These are phyloP conservation scores for Scedosporium apiospermum DNA, from an alignment of 2,329 filamentous ascomycete species.

Conservation along the genomic window DNA sequence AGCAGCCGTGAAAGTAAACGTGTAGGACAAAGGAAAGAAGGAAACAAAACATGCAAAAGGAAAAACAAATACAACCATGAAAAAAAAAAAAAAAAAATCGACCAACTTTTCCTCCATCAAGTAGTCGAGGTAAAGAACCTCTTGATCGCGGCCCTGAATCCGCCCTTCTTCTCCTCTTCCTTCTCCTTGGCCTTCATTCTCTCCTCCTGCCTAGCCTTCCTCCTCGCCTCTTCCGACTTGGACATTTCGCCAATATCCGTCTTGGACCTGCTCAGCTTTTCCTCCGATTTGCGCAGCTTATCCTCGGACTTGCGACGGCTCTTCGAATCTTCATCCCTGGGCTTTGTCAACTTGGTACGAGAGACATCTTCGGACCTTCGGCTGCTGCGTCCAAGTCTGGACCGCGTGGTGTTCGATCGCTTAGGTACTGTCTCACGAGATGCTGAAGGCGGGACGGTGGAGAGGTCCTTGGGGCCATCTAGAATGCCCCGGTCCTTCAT, in stretches of 20 bases:
- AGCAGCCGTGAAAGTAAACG: neutral
- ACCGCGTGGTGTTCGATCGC: constrained; percentile 5
- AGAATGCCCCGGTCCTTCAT: constrained; percentile 2
- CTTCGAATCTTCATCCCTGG: neutral
- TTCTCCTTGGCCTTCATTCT: constrained; percentile 10
- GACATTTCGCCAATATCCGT: constrained; percentile 2
- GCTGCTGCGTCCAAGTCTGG: neutral
- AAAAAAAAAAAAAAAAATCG: too few relatives aligned
- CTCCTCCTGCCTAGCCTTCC: constrained; percentile 9
- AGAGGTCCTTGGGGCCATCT: constrained; percentile 1
- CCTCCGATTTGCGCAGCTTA: neutral
- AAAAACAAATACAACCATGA: neutral
- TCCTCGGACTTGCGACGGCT: constrained; percentile 1
- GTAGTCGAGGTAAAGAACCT: constrained; percentile 6
- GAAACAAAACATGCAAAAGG: constrained; percentile 4
- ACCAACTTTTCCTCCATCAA: constrained; percentile 6
- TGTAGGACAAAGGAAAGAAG: neutral
- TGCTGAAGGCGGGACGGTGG: neutral
- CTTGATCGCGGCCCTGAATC: constrained; percentile 10
- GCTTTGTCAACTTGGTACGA: neutral
- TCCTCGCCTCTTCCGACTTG: constrained; percentile 7
- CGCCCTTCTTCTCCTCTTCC: constrained; percentile 9
- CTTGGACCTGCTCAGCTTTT: constrained; percentile 8
- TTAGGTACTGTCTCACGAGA: constrained; percentile 8
- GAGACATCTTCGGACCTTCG: constrained; percentile 1